Base-by-base conservation (phyloP, 257 asterid species). In the Cinchona pubescens region DNA sequence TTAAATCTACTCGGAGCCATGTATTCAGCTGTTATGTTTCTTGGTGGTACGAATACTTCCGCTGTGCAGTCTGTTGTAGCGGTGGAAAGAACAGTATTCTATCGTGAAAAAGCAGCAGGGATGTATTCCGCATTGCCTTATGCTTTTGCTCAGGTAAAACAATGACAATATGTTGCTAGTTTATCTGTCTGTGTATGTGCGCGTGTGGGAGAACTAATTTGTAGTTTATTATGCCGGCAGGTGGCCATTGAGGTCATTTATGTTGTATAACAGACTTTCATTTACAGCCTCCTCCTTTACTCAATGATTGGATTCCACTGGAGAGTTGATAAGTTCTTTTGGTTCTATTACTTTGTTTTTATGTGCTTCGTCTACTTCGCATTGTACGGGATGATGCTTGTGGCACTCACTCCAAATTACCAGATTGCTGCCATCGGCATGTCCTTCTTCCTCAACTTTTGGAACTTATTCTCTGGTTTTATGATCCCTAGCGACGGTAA, bases 371-470 rank as follows among this genome's bases (percentile, higher is more conserved):
- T 86, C 79, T 92, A 90, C 87, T 92, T 92, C 92, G 91, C 93
- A 5, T 16, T 82, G n/a, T 92, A 89, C 19, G 96, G 96, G 19
- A 92, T 90, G 96, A 90, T 90, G 96, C 95, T 90, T 65, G 95
- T 90, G 0, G 86, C 97, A 2, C 96, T 92, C 86, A 86, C 96
- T 19, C 96, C 97, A 21, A 90, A 79, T 70, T 92, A 90, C 91
- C 78, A 68, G 71, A 86, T 92, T 63, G 96, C 97, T 49, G 96
- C 97, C 4, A 90, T 92, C 7, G 79, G 82, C 80, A 92, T 92
- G 97, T 82, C 96, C 0, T 92, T 92, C 82, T 92, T 92, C 92
- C 96, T 92, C 87, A 90, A 87, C 88, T 90, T 90, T 77, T 92
- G 97, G 97, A 92, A 90, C 71, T 75, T 92, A 65, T 90, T 92